phyloP scores from a whole-genome alignment of 257 asterid species.

The Solanum sitiens region DNA sequence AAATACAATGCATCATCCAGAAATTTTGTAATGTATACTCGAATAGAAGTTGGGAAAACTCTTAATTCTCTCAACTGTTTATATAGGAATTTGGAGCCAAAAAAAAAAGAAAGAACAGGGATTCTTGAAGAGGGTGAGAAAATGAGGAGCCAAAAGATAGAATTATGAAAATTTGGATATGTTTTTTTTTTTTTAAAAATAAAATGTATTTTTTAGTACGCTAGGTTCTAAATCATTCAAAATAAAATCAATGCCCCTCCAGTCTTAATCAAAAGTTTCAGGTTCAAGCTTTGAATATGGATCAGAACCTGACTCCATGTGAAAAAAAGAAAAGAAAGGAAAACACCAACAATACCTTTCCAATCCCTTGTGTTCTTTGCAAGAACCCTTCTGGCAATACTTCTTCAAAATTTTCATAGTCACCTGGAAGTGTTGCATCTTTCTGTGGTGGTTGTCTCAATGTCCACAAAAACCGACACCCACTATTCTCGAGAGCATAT shows the following conservation, averaged over 20 bases:
- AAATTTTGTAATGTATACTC: neutral
- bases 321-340: neutral
- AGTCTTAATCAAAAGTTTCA: neutral
- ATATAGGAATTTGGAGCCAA: neutral
- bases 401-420: neutral
- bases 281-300: neutral
- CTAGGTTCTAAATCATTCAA: neutral
- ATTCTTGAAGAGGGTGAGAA: neutral
- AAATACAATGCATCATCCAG: neutral
- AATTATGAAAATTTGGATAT: neutral
- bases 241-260: neutral
- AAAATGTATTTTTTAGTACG: neutral
- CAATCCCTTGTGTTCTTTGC: slow-evolving; percentile 7
- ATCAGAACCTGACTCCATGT: neutral
- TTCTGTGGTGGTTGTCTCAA: slow-evolving; percentile 13
- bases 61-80: neutral
- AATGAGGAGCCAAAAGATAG: neutral
- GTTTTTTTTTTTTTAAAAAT: neutral
- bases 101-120: neutral
- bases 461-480: slow-evolving; percentile 41
- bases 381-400: slow-evolving; percentile 23
- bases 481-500: slow-evolving; percentile 23
- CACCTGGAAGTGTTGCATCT: neutral
- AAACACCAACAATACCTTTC: neutral
- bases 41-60: neutral